Evolutionary conservation across 306 rosid genomes (phyloP).

Genomic region (Oemleria cerasiformis): DNA sequence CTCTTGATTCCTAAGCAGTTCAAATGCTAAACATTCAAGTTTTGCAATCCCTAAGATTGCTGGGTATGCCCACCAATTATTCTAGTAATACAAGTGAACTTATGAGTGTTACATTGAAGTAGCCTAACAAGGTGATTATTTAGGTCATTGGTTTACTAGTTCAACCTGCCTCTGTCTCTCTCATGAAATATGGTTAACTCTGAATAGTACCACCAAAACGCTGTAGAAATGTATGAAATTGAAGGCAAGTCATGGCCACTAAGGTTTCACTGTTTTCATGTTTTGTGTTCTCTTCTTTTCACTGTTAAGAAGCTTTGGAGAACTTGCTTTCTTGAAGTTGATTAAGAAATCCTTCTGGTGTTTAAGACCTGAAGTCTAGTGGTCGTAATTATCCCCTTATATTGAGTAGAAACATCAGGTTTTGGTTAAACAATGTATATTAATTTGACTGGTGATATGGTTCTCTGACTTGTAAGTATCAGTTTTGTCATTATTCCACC

Average conservation of each 20-base stretch:
- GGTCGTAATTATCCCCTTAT: background rate
- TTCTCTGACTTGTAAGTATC: background rate
- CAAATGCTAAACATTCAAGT: background rate
- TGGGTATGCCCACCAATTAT: background rate
- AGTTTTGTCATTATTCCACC: background rate
- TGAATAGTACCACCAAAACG: background rate
- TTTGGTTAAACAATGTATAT: background rate
- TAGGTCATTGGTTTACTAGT: background rate
- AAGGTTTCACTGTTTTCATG: background rate
- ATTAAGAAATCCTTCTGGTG: background rate
- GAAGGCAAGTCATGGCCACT: background rate
- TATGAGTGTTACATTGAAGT: background rate
- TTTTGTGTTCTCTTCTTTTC: background rate
- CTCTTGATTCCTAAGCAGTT: background rate
- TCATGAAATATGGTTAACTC: background rate
- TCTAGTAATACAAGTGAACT: background rate
- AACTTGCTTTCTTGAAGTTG: background rate
- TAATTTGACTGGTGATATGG: background rate
- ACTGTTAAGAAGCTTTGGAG: background rate
- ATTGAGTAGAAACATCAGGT: background rate
- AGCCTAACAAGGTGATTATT: background rate
- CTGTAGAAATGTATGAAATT: background rate
- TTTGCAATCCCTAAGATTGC: background rate
- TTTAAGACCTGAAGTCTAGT: background rate
- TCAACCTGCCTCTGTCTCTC: background rate